Evolutionary conservation across 495 filamentous ascomycete species (phyloP), one percentile per base, ranked within the genome.

Genomic region (Tuber calosporum): DNA sequence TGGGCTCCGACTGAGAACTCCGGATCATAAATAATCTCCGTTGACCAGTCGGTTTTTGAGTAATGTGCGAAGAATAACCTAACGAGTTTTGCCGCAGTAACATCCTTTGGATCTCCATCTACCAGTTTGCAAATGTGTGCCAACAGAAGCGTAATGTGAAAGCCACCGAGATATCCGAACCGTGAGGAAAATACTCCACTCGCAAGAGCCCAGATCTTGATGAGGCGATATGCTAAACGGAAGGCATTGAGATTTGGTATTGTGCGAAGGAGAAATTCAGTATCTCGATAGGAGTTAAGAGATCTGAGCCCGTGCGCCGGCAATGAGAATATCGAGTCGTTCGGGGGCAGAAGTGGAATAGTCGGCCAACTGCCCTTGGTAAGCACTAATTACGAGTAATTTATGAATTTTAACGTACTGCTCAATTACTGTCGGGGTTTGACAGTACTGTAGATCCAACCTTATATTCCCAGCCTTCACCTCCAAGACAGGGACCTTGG

Each of bases 401-500:
- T 42, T 45, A 43, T 66, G 30, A 62, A 67, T 43, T 19, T 22
- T 69, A 37, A 38, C 78, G 66, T 69, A 79, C 77, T 74, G 62
- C 41, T 79, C 75, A 8, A 85, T 82, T 19, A 88, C 73, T 53
- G 82, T 77, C 3, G 83, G 79, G 8, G 88, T 85, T 0, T 87
- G 83, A 77, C 88, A 89, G 78, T 89, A 89, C 69, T 89, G 87
- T 71, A 90, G 79, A 77, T 89, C 86, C 71, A 89, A 82, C 69
- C 82, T 87, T 74, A 89, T 83, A 45, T 77, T 81, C 8, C 77
- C 74, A 38, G 88, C 82, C 69, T 85, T 83, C 6, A 89, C 79
- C 74, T 89, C 86, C 38, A 89, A 81, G 83, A 88, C 87, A 20
- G 85, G 86, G 13, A 86, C 87, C 11, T 84, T 81, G 20, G 86